Percentiles rank a stretch among this genome's conserved stretches.
Conservation (phyloP, 192 early-diverging fungal genomes). For the Phlyctochytrium arcticum region DNA sequence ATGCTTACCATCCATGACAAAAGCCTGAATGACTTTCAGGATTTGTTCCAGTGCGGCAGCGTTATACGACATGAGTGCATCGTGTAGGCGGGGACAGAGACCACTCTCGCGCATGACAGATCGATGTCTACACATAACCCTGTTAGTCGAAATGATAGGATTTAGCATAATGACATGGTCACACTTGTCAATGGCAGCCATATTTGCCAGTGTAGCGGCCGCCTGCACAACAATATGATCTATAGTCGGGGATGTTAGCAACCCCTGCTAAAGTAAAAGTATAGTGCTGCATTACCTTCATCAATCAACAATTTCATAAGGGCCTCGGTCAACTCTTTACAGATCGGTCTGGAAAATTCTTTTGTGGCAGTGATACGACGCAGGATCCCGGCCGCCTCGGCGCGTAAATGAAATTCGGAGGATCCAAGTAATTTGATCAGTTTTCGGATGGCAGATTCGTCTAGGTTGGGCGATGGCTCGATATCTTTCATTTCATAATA, state of each 20-base stretch:
- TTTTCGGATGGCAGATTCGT: neutral
- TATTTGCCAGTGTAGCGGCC: constrained; percentile 2
- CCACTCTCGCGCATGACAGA: constrained; percentile 1
- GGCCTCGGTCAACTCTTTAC: neutral
- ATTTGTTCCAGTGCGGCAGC: constrained; percentile 13
- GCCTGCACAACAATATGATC: constrained; percentile 20
- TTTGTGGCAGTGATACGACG: neutral
- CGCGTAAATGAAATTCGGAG: constrained; percentile 17
- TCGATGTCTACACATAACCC: constrained; percentile 3
- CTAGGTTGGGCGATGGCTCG: neutral
- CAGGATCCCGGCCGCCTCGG: constrained; percentile 13
- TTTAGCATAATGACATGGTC: neutral
- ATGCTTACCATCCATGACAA: constrained; percentile 6
- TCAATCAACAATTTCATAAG: constrained; percentile 6
- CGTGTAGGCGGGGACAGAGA: neutral
- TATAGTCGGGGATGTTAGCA: too few species aligned
- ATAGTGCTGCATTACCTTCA: neutral
- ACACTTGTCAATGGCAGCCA: neutral
- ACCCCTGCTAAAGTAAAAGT: too few species aligned
- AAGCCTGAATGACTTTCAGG: neutral
- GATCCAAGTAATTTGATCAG: constrained; percentile 2
- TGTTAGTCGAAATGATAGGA: neutral
- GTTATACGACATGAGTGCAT: constrained; percentile 9
- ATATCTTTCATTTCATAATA: too few species aligned
- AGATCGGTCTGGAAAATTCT: neutral